phyloP scores from a whole-genome alignment of 176 grass and related monocot species.

The Triticum dicoccoides region DNA sequence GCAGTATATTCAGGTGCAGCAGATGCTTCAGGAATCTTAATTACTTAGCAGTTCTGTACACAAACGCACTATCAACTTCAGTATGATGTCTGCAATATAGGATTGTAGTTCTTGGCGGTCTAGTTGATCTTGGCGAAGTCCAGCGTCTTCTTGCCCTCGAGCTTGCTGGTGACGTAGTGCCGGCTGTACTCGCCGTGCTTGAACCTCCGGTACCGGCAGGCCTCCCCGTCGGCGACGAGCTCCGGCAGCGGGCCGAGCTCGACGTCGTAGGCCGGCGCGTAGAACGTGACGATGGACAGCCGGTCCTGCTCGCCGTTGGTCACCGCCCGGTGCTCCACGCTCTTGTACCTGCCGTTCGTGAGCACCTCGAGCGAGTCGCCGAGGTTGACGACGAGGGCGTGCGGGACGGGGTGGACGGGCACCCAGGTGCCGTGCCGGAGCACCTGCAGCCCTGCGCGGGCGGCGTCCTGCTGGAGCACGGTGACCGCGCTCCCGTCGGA shows the following conservation, averaged over 20 bases:
- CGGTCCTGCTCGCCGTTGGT: constrained; percentile 44
- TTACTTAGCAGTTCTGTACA: background rate
- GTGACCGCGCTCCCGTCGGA: constrained; percentile 91
- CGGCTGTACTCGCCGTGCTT: constrained; percentile 88
- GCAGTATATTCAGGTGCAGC: background rate
- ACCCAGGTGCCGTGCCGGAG: constrained; percentile 50
- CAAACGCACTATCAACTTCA: background rate
- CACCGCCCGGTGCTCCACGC: constrained; percentile 84
- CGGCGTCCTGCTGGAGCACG: constrained; percentile 80
- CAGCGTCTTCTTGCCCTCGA: constrained; percentile 89
- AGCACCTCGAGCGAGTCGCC: constrained; percentile 71
- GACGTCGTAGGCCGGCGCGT: constrained; percentile 85
- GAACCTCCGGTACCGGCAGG: constrained; percentile 63
- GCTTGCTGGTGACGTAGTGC: constrained; percentile 79
- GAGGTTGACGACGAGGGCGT: constrained; percentile 73
- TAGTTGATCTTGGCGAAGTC: constrained; percentile 71
- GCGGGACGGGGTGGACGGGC: constrained; percentile 45
- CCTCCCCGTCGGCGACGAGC: constrained; percentile 43
- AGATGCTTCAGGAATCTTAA: background rate
- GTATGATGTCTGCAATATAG: background rate
- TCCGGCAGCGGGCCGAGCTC: constrained; percentile 73
- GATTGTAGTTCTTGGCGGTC: background rate
- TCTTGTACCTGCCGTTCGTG: constrained; percentile 89
- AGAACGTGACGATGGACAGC: constrained; percentile 76
- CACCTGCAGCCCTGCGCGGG: constrained; percentile 67